Evolutionary conservation across 495 filamentous ascomycete species (phyloP), one percentile per base, ranked within the genome.

Genomic region (Lasiosphaeris hirsuta): DNA sequence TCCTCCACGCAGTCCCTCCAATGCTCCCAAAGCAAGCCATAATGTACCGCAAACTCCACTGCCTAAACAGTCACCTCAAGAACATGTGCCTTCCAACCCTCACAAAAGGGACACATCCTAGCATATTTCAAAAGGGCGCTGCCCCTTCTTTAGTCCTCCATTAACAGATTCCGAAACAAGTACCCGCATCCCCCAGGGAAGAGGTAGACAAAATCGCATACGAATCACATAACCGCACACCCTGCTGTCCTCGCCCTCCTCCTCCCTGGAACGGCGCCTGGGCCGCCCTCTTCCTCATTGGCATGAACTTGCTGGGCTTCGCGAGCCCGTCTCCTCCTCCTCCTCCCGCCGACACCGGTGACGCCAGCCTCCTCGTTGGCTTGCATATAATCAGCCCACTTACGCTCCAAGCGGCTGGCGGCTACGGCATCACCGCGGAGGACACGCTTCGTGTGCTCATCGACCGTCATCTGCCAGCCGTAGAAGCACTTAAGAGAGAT

Each of bases 321-420:
- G 33, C 90, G 79, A 5, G 87, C 87, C 51, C 90, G 80, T 30
- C 92, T 76, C 58, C 91, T 76, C 46, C 92, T 73, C 54, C 92
- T 74, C 38, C 91, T 76, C 0, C 77, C 72, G 1, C 84, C 83
- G 0, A 76, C 77, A 0, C 83, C 85, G 1, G 63, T 78, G 1
- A 80, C 81, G 0, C 87, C 90, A 0, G 88, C 90, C 65, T 97
- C 95, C 63, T 96, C 89, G 18, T 81, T 88, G 6, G 88, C 85
- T 72, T 93, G 87, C 94, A 97, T 97, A 61, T 91, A 93, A 35
- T 96, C 88, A 0, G 86, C 90, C 94, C 94, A 98, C 72, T 92
- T 96, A 48, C 83, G 78, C 73, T 96, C 92, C 17, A 98, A 75
- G 10, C 88, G 75, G 36, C 75, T 73, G 1, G 94, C 94, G 3